Percentiles rank a stretch among this genome's conserved stretches.
Evolutionary conservation across 257 asterid species (phyloP).

Genomic region (Nicotiana noctiflora): DNA sequence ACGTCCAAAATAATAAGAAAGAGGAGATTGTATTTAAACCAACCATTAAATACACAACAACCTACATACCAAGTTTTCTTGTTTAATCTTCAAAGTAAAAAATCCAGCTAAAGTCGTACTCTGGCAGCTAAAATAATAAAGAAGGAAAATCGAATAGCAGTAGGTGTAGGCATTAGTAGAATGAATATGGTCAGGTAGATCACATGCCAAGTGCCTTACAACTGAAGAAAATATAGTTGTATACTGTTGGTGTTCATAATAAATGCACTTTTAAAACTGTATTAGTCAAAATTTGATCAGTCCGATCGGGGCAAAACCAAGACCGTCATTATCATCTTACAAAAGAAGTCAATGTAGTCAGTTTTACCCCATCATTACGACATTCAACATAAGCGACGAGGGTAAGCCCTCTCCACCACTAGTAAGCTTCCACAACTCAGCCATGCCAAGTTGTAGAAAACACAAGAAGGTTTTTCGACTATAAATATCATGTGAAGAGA

Average conservation of each 20-base stretch:
- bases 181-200: constrained; percentile 1
- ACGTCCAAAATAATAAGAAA: neutral
- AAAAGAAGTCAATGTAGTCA: too few species aligned
- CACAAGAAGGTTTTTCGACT: too few species aligned
- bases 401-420: too few species aligned
- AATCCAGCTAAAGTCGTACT: neutral
- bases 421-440: too few species aligned
- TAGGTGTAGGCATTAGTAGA: neutral
- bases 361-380: too few species aligned
- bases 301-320: too few species aligned
- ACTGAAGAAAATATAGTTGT: constrained; percentile 16
- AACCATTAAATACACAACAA: constrained; percentile 2
- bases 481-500: too few species aligned
- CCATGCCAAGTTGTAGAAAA: too few species aligned
- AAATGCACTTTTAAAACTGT: neutral
- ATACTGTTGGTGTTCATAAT: neutral
- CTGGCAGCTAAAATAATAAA: neutral
- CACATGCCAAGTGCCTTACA: constrained; percentile 17
- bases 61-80: neutral
- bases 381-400: too few species aligned
- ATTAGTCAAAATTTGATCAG: too few species aligned
- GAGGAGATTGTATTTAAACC: neutral
- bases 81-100: neutral
- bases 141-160: neutral
- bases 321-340: too few species aligned